Evolutionary conservation across 2,329 filamentous ascomycete species (phyloP).

Genomic region (Fusarium pseudograminearum): DNA sequence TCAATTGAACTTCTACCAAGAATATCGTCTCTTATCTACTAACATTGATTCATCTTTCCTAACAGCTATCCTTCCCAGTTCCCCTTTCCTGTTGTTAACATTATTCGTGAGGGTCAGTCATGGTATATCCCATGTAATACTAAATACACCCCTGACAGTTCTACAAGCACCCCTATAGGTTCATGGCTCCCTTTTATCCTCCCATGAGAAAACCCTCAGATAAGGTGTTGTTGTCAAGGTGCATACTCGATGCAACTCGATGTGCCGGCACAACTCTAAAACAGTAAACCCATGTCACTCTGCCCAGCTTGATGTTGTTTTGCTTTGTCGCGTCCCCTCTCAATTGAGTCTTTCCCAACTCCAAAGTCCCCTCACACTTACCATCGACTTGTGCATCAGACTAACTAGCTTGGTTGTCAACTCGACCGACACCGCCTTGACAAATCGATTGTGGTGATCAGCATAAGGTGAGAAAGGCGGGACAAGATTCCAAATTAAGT

Average conservation of each 20-base stretch:
- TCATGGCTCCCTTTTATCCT: neutral
- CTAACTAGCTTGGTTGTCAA: constrained; percentile 3
- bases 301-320: constrained; percentile 23
- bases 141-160: constrained; percentile 8
- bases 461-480: constrained; percentile 16
- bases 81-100: constrained; percentile 24
- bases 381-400: neutral
- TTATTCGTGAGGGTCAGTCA: constrained; percentile 11
- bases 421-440: constrained; percentile 31
- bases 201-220: constrained; percentile 32
- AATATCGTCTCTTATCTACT: neutral
- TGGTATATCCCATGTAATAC: constrained; percentile 35
- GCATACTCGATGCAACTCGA: constrained; percentile 30
- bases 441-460: constrained; percentile 8
- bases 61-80: neutral
- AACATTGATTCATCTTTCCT: neutral
- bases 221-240: constrained; percentile 41
- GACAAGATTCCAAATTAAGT: constrained; percentile 18
- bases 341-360: neutral
- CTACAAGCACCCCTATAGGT: constrained; percentile 8
- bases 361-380: neutral
- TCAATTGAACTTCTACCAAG: neutral
- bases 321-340: constrained; percentile 10
- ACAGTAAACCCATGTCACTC: constrained; percentile 12
- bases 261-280: constrained; percentile 45